A percentile compares a stretch with the other conserved stretches of the same genome.
Conservation (phyloP, 805 yeast genomes). For the Teunomyces pallodes region DNA sequence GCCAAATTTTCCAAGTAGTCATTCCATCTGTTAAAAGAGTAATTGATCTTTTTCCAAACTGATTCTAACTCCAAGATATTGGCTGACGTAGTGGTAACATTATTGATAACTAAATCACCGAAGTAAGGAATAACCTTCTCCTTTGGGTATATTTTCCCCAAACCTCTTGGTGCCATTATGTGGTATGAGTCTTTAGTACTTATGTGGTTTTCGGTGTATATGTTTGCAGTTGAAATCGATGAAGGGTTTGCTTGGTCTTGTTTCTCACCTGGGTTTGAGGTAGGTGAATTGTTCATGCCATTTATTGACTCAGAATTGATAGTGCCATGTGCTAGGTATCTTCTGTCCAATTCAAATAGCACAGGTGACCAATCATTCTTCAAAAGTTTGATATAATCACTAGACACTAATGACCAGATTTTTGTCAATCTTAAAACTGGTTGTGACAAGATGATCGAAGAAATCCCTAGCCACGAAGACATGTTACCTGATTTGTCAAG, state of each 20-base stretch:
- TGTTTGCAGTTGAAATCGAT: background rate
- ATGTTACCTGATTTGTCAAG: slow-evolving; percentile 83
- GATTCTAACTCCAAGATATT: slow-evolving; percentile 58
- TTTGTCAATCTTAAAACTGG: slow-evolving; percentile 72
- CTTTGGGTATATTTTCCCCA: slow-evolving; percentile 74
- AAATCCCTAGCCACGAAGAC: slow-evolving; percentile 92
- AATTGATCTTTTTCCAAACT: slow-evolving; percentile 63
- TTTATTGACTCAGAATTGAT: slow-evolving; percentile 6
- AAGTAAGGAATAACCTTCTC: slow-evolving; percentile 83
- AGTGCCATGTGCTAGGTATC: slow-evolving; percentile 49
- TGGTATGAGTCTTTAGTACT: slow-evolving; percentile 50
- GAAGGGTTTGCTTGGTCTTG: background rate
- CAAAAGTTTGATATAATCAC: slow-evolving; percentile 55
- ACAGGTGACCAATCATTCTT: slow-evolving; percentile 91
- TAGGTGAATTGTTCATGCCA: slow-evolving; percentile 8
- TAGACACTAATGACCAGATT: slow-evolving; percentile 73
- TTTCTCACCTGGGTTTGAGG: slow-evolving; percentile 1
- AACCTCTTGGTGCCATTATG: slow-evolving; percentile 83
- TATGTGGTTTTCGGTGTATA: slow-evolving; percentile 26
- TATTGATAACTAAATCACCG: slow-evolving; percentile 73
- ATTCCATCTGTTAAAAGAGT: slow-evolving; percentile 81
- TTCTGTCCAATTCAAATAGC: slow-evolving; percentile 79
- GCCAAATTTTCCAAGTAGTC: slow-evolving; percentile 55
- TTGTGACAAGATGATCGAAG: slow-evolving; percentile 76
- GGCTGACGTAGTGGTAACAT: slow-evolving; percentile 15